Conservation (phyloP, 2,329 filamentous ascomycete species). For the Rutstroemia sp. region DNA sequence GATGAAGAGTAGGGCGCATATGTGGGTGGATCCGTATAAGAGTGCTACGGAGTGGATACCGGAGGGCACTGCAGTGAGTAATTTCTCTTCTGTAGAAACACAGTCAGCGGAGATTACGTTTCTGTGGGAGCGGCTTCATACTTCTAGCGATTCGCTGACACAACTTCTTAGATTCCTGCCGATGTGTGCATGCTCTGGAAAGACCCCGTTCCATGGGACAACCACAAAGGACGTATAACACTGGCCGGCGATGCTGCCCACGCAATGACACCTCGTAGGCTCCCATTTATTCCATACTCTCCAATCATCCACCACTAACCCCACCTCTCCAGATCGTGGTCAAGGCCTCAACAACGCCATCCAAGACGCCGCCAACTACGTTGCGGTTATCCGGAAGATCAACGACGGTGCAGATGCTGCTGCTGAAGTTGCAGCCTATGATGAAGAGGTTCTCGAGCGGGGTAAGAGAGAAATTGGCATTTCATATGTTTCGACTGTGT, state of each 20-base stretch:
- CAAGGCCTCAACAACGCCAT: slow-evolving; percentile 10
- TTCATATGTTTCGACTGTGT: not conserved
- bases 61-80: not conserved
- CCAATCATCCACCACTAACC: not conserved
- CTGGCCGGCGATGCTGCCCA: slow-evolving; percentile 6
- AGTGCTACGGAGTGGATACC: slow-evolving; percentile 1
- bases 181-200: not conserved
- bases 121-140: not conserved
- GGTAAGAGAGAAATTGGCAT: not conserved
- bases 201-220: slow-evolving; percentile 1
- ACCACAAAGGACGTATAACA: not conserved
- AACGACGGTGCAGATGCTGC: not conserved
- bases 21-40: not conserved
- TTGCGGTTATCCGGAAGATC: not conserved
- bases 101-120: not conserved
- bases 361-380: slow-evolving; percentile 1
- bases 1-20: not conserved
- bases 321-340: slow-evolving; percentile 1
- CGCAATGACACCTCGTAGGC: slow-evolving; percentile 4
- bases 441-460: not conserved
- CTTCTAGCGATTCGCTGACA: not conserved
- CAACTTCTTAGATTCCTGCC: not conserved
- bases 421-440: not conserved
- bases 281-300: not conserved
- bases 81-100: not conserved